Base-by-base conservation (phyloP, 2,329 filamentous ascomycete species). In the Fusarium sp. region DNA sequence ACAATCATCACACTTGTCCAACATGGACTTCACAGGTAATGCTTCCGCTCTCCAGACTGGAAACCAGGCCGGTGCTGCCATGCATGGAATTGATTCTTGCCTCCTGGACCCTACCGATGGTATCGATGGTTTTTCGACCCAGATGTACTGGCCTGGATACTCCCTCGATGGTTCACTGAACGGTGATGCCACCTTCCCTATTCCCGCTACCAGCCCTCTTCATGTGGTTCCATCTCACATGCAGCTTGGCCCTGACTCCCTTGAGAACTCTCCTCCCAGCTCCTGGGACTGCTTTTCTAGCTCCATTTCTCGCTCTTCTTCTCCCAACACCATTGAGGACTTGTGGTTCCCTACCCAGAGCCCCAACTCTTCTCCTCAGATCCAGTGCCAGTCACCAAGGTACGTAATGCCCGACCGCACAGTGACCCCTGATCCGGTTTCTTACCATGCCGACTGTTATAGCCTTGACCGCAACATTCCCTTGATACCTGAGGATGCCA, bases 151-250 rank as follows among this genome's bases (percentile, higher is more conserved):
- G 79, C 75, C 81, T 38, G 81, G 81, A 55, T 81, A 87, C 70
- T 75, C 79, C 48, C 79, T 86, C 76, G 80, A 82, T 69, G 76
- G 83, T 71, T 81, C 79, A 63, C 76, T 86, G 69, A 74, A 78
- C 59, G 69, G 80, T 50, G 75, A 82, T 79, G 75, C 79, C 82
- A 64, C 78, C 74, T 75, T 87, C 81, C 74, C 77, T 75, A 66
- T 82, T 61, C 72, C 81, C 58, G 82, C 84, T 64, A 68, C 85
- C 58, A 75, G 74, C 73, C 78, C 81, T 51, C 78, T 87, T 73
- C 86, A 88, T 68, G 84, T 89, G 76, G 83, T 87, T 74, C 87
- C 87, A 52, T 80, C 83, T 53, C 85, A 88, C 69, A 85, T 88
- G 79, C 83, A 84, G 68, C 77, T 87, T 73, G 84, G 85, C 72